Evolutionary conservation across 2,329 filamentous ascomycete species (phyloP).

Genomic region (Phyllosticta capitalensis): DNA sequence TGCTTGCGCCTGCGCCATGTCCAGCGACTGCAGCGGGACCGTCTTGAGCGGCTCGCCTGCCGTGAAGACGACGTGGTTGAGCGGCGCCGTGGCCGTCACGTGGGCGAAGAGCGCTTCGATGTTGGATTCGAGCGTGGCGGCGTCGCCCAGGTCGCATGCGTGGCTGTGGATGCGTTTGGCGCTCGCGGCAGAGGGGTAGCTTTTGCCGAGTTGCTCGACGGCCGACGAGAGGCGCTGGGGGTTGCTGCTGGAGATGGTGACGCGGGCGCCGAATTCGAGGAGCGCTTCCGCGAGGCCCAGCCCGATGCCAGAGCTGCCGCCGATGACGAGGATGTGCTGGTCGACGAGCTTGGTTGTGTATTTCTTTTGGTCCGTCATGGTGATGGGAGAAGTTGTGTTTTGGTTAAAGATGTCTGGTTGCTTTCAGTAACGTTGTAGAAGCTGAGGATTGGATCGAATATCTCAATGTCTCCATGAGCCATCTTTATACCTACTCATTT

Average conservation of each 20-base stretch:
- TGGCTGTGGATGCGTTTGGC: constrained; percentile 30
- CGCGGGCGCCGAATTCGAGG: constrained; percentile 45
- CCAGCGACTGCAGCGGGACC: constrained; percentile 33
- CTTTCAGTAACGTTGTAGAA: background rate
- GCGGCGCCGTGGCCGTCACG: constrained; percentile 15
- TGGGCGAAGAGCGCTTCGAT: constrained; percentile 36
- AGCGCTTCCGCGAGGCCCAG: constrained; percentile 50
- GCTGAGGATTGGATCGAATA: background rate
- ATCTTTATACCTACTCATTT: background rate
- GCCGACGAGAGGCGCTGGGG: constrained; percentile 39
- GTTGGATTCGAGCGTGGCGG: constrained; percentile 38
- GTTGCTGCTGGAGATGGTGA: constrained; percentile 53
- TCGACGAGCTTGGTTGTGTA: constrained; percentile 40
- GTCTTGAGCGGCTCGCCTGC: constrained; percentile 41
- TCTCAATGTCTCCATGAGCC: background rate
- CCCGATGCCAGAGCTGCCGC: constrained; percentile 55
- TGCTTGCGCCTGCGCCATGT: constrained; percentile 31
- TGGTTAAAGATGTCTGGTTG: background rate
- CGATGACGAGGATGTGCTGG: constrained; percentile 49
- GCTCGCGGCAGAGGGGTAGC: constrained; percentile 34
- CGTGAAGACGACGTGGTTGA: constrained; percentile 51
- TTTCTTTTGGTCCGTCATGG: constrained; percentile 34
- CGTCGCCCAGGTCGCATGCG: constrained; percentile 39
- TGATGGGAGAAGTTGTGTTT: constrained; percentile 1
- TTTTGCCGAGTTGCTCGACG: constrained; percentile 33